phyloP scores from a whole-genome alignment of 176 grass and related monocot genomes.

The Phragmites australis region DNA sequence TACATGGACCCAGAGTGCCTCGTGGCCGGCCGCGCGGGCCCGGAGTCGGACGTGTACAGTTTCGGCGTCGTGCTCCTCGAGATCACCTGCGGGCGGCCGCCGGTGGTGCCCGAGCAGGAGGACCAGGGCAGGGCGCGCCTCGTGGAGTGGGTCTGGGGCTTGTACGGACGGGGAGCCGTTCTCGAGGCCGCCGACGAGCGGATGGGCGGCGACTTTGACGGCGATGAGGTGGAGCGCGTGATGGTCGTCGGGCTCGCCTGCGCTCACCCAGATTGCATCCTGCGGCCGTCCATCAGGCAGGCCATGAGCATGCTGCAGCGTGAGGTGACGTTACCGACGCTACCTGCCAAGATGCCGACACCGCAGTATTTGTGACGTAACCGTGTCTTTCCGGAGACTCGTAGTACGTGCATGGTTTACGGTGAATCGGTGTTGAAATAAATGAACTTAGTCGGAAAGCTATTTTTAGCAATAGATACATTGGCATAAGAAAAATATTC shows the following conservation, averaged over 20 bases:
- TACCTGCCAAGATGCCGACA: slow-evolving; percentile 54
- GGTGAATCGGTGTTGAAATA: too few relatives aligned
- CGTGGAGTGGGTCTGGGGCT: slow-evolving; percentile 46
- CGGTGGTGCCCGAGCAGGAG: neutral
- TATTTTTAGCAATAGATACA: too few relatives aligned
- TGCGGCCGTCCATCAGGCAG: slow-evolving; percentile 50
- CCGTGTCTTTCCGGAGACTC: too few relatives aligned
- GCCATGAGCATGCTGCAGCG: slow-evolving; percentile 41
- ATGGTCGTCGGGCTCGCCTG: slow-evolving; percentile 59
- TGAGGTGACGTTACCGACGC: slow-evolving; percentile 37
- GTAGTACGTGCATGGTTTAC: too few relatives aligned
- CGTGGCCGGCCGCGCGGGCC: neutral
- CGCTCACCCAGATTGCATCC: slow-evolving; percentile 40
- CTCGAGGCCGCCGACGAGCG: slow-evolving; percentile 49
- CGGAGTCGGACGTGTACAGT: too few relatives aligned
- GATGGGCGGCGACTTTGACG: slow-evolving; percentile 24
- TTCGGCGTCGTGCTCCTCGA: too few relatives aligned
- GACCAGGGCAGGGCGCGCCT: neutral
- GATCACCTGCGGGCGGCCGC: neutral
- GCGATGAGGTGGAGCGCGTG: slow-evolving; percentile 26
- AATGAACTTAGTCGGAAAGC: too few relatives aligned
- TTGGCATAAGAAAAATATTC: too few relatives aligned
- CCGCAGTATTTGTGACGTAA: slow-evolving; percentile 34
- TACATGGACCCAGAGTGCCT: neutral
- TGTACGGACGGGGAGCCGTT: slow-evolving; percentile 31